Evolutionary conservation across 108 stramenopile species (phyloP), one percentile per base, ranked within the genome.

Genomic region (Mediolabrus comicus): DNA sequence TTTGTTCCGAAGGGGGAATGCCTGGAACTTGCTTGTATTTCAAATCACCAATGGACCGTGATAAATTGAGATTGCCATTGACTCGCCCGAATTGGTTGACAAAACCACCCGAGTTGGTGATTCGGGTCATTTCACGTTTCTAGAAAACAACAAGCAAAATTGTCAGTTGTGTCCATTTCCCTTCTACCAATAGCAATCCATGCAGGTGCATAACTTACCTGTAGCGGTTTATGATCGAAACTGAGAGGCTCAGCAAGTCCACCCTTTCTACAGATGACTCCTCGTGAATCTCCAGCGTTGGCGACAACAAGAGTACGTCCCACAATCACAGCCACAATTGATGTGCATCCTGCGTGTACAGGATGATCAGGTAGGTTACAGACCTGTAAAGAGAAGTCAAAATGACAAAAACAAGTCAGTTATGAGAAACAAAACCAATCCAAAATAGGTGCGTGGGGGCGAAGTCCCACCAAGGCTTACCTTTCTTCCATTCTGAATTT

Each of bases 41-140:
- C 51, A 98, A 64, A 77, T 99, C 98, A 24, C 98, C 98, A 70
- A 98, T 97, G 19, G 95, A 88, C 13, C 98, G 86, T 2, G 95
- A 93, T 24, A 99, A 74, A 36, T 97, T 98, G 33, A 99, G 75
- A 70, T 97, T 95, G 19, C 98, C 97, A 75, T 98, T 97, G 34
- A 99, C 92, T 46, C 97, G 86, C 19, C 97, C 97, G 58, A 95
- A 96, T 32, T 90, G 86, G 57, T 98, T 98, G 9, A 98, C 94
- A 71, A 93, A 96, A 5, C 96, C 97, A 22, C 97, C 97, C 16
- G 95, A 90, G 8, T 62, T 69, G 9, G 80, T 78, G 41, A 98
- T 97, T 43, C 97, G 86, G 24, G 71, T 68, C 75, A 75, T 77
- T 77, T 97, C 97, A n/a, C 69, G 75, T 13, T 75, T 67, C 77